Conservation (phyloP, 495 filamentous ascomycete genomes). For the Terfezia boudieri region DNA sequence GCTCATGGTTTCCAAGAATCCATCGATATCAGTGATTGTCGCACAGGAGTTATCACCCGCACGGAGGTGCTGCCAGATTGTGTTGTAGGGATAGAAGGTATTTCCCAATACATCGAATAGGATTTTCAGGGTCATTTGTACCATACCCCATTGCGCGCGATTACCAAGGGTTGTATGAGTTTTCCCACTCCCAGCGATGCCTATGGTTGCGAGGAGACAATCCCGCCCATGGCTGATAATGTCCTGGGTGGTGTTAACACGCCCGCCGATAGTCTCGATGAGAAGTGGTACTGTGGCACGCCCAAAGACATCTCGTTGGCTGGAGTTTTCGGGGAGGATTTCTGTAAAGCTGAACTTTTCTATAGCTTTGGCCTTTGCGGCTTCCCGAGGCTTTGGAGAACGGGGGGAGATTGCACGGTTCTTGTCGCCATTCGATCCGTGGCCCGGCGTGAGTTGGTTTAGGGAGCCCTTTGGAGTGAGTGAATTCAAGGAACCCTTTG, state of each 20-base stretch:
- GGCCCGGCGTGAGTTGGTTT: too few species aligned
- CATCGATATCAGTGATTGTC: too few species aligned
- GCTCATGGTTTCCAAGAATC: too few species aligned
- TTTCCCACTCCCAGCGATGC: slow-evolving; percentile 94
- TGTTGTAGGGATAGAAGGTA: too few species aligned
- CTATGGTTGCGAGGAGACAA: slow-evolving; percentile 74
- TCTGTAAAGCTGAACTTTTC: slow-evolving; percentile 89
- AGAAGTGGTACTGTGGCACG: slow-evolving; percentile 53
- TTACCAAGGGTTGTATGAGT: slow-evolving; percentile 94
- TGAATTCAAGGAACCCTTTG: too few species aligned
- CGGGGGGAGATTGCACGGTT: too few species aligned
- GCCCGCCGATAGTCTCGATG: slow-evolving; percentile 26
- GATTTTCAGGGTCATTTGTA: slow-evolving; percentile 74
- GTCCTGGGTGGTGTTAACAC: too few species aligned
- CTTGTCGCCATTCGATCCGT: too few species aligned
- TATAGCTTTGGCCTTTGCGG: slow-evolving; percentile 27
- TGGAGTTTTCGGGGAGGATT: slow-evolving; percentile 69
- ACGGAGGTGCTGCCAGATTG: too few species aligned
- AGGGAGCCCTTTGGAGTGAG: too few species aligned
- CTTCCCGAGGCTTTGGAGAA: too few species aligned
- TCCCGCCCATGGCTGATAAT: slow-evolving; percentile 57
- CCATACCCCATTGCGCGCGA: slow-evolving; percentile 63
- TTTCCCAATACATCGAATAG: slow-evolving; percentile 19
- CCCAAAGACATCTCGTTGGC: slow-evolving; percentile 71
- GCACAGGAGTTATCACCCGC: too few species aligned